These are phyloP conservation scores for Amyloporia xantha DNA, from an alignment of 768 basidiomycete species.

Conservation along the genomic window DNA sequence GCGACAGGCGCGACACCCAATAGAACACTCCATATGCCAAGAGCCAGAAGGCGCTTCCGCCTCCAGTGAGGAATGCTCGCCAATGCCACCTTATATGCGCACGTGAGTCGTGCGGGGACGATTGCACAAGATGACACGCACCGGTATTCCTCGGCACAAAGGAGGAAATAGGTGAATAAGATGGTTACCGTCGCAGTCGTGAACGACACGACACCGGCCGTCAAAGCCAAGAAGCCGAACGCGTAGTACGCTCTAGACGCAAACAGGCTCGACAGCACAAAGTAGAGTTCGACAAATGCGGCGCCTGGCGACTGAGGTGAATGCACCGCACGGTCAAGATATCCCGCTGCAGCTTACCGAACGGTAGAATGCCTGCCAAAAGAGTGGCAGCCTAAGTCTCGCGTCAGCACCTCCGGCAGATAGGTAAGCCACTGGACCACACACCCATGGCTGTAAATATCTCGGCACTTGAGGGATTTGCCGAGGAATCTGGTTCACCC, in stretches of 20 bases:
- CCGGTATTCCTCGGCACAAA: conserved; percentile 95
- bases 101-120: too few species aligned
- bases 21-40: conserved; percentile 85
- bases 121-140: conserved; percentile 25
- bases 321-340: not conserved
- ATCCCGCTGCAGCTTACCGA: conserved; percentile 43
- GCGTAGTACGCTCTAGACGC: conserved; percentile 93
- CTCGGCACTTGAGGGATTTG: conserved; percentile 87
- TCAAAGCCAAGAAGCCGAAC: conserved; percentile 90
- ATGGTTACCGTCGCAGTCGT: conserved; percentile 91
- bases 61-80: conserved; percentile 89
- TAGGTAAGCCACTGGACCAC: conserved; percentile 20
- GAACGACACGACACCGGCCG: conserved; percentile 72
- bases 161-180: conserved; percentile 80
- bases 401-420: conserved; percentile 6
- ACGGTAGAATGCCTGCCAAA: conserved; percentile 89
- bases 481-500: conserved; percentile 91
- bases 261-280: conserved; percentile 85
- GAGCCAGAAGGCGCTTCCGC: conserved; percentile 90
- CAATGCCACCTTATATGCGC: conserved; percentile 77
- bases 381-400: conserved; percentile 53
- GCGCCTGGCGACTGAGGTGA: conserved; percentile 49
- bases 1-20: conserved; percentile 79
- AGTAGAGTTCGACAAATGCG: conserved; percentile 92
- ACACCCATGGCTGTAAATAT: conserved; percentile 78